phyloP scores from a whole-genome alignment of 495 filamentous ascomycete species.

The Penicillium argentinense region DNA sequence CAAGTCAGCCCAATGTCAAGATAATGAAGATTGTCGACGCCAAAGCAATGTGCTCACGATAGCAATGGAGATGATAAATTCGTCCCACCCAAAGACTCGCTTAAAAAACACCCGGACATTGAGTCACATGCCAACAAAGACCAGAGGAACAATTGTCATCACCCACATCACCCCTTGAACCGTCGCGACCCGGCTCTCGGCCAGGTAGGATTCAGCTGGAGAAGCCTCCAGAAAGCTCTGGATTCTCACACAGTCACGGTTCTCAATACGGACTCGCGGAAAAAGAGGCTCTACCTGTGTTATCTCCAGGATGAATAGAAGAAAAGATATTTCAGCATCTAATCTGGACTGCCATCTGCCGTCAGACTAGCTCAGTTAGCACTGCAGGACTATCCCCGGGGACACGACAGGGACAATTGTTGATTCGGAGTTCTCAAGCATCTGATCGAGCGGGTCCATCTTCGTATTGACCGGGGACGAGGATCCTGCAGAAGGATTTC shows the following conservation, averaged over 20 bases:
- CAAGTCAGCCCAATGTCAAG: neutral
- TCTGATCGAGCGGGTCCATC: neutral
- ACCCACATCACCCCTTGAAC: slow-evolving; percentile 30
- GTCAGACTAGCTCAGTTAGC: no score
- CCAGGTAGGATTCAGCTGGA: neutral
- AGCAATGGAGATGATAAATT: slow-evolving; percentile 23
- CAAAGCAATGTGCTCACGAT: slow-evolving; percentile 12
- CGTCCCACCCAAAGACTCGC: slow-evolving; percentile 30
- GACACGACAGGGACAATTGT: neutral
- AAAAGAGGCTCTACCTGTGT: no score
- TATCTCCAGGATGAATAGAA: no score
- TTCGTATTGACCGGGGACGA: neutral
- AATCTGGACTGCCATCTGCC: neutral
- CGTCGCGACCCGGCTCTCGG: slow-evolving; percentile 14
- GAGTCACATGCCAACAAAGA: slow-evolving; percentile 22
- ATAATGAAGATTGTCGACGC: neutral
- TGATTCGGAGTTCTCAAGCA: slow-evolving; percentile 4
- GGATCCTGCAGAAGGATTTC: no score
- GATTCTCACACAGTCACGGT: neutral
- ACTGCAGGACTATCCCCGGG: neutral
- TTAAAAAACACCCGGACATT: slow-evolving; percentile 23
- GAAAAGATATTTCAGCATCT: slow-evolving; percentile 6
- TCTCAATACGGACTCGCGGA: neutral
- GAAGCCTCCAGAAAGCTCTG: neutral
- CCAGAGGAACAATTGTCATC: slow-evolving; percentile 20